Conservation (phyloP, 768 basidiomycete genomes). For the Phanerodontia chrysosporium region DNA sequence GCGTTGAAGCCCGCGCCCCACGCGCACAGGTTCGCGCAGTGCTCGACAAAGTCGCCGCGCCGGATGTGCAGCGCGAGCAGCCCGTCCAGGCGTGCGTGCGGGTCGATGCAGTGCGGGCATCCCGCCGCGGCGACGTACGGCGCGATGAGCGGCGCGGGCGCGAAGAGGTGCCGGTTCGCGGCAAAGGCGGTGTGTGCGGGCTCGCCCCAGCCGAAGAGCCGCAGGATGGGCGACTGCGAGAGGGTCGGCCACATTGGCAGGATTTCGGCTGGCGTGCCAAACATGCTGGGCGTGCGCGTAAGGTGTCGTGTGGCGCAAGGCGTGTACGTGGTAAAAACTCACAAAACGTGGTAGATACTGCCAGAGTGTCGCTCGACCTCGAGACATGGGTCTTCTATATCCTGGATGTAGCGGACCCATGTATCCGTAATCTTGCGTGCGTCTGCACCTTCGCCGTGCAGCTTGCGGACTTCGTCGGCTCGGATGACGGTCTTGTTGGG, state of each 20-base stretch:
- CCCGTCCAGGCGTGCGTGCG: conserved; percentile 28
- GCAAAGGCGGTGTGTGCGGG: conserved; percentile 40
- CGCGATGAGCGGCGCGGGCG: conserved; percentile 3
- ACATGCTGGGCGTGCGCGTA: conserved; percentile 10
- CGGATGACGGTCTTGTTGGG: conserved; percentile 31
- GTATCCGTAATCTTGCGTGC: conserved; percentile 29
- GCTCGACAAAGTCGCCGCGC: conserved; percentile 42
- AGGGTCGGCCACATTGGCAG: conserved; percentile 38
- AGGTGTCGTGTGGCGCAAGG: neutral
- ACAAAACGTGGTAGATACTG: conserved; percentile 12
- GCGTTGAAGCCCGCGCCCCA: conserved; percentile 34
- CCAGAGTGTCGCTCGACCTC: conserved; percentile 23
- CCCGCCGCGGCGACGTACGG: conserved; percentile 2
- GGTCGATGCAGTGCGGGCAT: conserved; percentile 5
- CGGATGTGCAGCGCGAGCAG: conserved; percentile 47
- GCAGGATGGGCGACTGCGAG: conserved; percentile 43
- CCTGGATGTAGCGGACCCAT: conserved; percentile 34
- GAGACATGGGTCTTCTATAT: conserved; percentile 36
- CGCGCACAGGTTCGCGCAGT: conserved; percentile 37
- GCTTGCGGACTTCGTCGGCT: conserved; percentile 15
- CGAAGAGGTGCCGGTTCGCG: conserved; percentile 14
- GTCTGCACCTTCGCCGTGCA: conserved; percentile 28
- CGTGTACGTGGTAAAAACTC: neutral
- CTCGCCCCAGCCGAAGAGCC: conserved; percentile 49
- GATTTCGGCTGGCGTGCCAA: conserved; percentile 17